Evolutionary conservation across 2,329 filamentous ascomycete species (phyloP), one percentile per base, ranked within the genome.

Genomic region (Passalora sequoiae): DNA sequence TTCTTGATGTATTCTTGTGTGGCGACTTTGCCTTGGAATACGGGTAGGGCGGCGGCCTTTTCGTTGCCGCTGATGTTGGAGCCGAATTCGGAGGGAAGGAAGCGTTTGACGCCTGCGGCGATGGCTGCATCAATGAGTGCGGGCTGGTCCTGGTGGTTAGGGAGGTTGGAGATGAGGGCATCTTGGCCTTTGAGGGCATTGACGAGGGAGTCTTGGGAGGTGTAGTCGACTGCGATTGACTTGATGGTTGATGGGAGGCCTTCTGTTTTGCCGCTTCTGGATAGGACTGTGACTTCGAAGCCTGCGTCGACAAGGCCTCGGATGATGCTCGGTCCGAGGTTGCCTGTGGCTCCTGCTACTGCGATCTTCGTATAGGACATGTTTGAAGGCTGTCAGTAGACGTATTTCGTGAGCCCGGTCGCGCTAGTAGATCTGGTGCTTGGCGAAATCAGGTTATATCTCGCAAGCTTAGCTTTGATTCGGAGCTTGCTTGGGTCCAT

Each of bases 231-330:
- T 21, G 52, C 60, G 17, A 60, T 65, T 13, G 68, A 57, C 6
- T 56, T 55, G 31, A 74, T 60, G 9, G 58, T 67, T 0, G 54
- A 50, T 3, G 69, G 71, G 2, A 76, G 61, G 0, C 50, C 63
- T 41, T 54, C 31, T 2, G 57, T 68, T 47, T 71, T 72, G 20
- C 65, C 29, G n/a, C 67, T 7, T 46, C 43, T 38, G 70, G 69
- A 70, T 22, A 79, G 58, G 40, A 69, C 69, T 1, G 73, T 77
- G 43, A 78, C 53, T 31, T 50, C 53, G 51, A 66, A 63, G 8
- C 63, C 62, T 10, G 60, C 54, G 2, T 65, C 54, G 27, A 71
- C 57, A 31, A 75, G 68, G 13, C 3, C 61, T 9, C 66, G 48
- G 22, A 73, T 54, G 21, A 74, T 56, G 8, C 60, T 50, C 3